phyloP scores from a whole-genome alignment of 2,329 filamentous ascomycete species.

The Aureobasidium pullulans region DNA sequence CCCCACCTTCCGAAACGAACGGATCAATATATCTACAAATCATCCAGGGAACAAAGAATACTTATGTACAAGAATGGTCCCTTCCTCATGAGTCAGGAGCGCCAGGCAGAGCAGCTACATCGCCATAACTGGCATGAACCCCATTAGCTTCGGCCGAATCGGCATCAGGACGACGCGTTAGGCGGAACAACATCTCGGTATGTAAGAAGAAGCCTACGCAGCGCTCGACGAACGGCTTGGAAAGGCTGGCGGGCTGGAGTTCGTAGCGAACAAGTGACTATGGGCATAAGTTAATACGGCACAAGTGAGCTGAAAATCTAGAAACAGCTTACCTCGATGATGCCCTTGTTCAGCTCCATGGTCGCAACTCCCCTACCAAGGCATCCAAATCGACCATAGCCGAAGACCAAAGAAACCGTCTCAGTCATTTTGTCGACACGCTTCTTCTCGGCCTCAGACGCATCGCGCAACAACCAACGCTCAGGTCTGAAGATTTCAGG shows the following conservation, averaged over 20 bases:
- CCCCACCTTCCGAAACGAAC: not conserved
- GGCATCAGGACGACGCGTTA: constrained; percentile 23
- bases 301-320: not conserved
- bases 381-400: constrained; percentile 31
- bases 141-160: not conserved
- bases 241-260: constrained; percentile 30
- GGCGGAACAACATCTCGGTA: constrained; percentile 31
- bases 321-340: constrained; percentile 27
- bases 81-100: constrained; percentile 17
- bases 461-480: constrained; percentile 28
- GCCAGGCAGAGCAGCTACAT: constrained; percentile 22
- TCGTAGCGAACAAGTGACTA: constrained; percentile 31
- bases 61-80: not conserved
- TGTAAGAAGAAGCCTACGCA: constrained; percentile 33
- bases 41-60: no score
- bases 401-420: constrained; percentile 29
- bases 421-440: constrained; percentile 29
- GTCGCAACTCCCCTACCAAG: constrained; percentile 30
- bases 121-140: constrained; percentile 8
- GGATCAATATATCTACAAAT: not conserved
- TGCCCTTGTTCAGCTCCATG: constrained; percentile 33
- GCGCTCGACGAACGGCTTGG: constrained; percentile 30
- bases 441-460: constrained; percentile 22
- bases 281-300: not conserved
- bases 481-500: constrained; percentile 32